Evolutionary conservation across 2,329 filamentous ascomycete genomes (phyloP).

Genomic region (Aspergillus luchuensis): DNA sequence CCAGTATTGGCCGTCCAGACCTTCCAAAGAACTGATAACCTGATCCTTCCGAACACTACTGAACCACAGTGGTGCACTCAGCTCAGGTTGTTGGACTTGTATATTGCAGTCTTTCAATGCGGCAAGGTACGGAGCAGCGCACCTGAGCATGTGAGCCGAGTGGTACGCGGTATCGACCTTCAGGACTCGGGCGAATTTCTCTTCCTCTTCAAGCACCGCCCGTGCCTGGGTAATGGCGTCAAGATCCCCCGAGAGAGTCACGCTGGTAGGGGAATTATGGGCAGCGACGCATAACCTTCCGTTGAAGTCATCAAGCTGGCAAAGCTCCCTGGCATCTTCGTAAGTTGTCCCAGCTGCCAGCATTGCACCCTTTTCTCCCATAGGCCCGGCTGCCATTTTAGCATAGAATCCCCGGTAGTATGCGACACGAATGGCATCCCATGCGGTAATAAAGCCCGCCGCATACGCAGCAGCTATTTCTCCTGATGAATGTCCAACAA

Average conservation of each 20-base stretch:
- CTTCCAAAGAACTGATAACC: no score
- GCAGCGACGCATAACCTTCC: slow-evolving; percentile 2
- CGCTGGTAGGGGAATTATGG: slow-evolving; percentile 5
- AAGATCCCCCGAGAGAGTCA: slow-evolving; percentile 12
- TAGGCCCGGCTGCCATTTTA: slow-evolving; percentile 11
- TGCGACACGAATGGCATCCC: slow-evolving; percentile 46
- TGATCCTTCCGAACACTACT: no score
- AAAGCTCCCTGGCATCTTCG: slow-evolving; percentile 1
- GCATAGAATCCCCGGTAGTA: slow-evolving; percentile 47
- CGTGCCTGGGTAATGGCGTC: background rate
- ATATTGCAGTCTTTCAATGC: no score
- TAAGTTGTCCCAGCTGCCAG: slow-evolving; percentile 42
- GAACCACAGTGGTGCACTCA: no score
- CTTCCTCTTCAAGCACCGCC: background rate
- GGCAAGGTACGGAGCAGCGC: background rate
- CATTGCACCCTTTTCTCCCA: slow-evolving; percentile 45
- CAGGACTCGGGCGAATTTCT: background rate
- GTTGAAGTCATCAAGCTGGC: background rate
- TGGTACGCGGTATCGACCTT: slow-evolving; percentile 17
- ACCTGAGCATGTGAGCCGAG: slow-evolving; percentile 9
- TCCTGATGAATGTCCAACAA: slow-evolving; percentile 52
- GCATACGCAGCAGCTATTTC: slow-evolving; percentile 24
- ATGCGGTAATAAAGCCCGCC: background rate
- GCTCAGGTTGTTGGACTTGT: no score
- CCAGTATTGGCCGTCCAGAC: no score